Base-by-base conservation (phyloP, 352 stramenopile species). In the Pelagophyceae sp. region DNA sequence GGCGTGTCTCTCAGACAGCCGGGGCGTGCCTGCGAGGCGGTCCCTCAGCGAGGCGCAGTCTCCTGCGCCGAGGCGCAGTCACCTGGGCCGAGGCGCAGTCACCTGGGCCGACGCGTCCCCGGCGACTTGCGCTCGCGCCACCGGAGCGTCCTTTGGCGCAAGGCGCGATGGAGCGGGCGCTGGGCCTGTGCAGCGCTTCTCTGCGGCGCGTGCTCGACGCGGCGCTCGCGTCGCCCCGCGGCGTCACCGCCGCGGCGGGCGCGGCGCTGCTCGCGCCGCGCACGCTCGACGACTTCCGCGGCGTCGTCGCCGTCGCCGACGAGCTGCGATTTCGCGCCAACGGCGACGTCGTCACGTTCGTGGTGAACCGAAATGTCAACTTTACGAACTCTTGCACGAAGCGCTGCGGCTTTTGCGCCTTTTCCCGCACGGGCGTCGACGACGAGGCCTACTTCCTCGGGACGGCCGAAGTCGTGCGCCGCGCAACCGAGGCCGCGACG, bases 371-470 rank as follows among this genome's bases (percentile, higher is more conserved):
- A 11, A 75, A 75, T 38, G 60, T 75, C 40, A 75, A 75, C 40
- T 75, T 75, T 38, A 75, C 69, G 11, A 75, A 75, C 31, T 37
- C 40, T 1, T 75, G 69, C 40, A 40, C 51, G 15, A 75, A 75
- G 69, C 69, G 69, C 69, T 75, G 69, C 40, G 69, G 69, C 37
- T 75, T 75, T 38, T 75, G 69, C 69, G 69, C 69, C 17, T 75
- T 75, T 20, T 54, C 40, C 6, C 40, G 40, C 40, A 54, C 40
- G 40, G 40, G 6, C 40, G 40, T 54, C 40, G 40, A 54, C 40
- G 40, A 20, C 40, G 40, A 54, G 40, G 6, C 40, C 40, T 54
- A 54, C 40, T 20, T 54, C 6, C 40, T 54, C 6, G 6, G 6
- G 40, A 54, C 40, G 40, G 40, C 40, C 40, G 40, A 54, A 20